Conservation (phyloP, 139 green algal species). For the Micractinium sp. region DNA sequence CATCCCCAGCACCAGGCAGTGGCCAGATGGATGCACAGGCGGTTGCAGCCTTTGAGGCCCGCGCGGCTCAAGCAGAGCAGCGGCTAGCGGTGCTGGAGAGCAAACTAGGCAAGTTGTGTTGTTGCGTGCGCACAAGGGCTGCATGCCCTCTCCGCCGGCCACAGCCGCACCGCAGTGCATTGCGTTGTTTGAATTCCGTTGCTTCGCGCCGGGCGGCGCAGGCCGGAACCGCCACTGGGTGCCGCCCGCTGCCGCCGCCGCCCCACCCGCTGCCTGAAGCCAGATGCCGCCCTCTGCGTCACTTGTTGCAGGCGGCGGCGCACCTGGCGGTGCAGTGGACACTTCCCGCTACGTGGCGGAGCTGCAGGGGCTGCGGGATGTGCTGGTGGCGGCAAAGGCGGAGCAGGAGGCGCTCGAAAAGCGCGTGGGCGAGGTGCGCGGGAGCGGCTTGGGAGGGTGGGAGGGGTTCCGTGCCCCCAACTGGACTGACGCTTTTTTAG, state of each 20-base stretch:
- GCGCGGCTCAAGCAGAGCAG: constrained; percentile 38
- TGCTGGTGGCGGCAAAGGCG: constrained; percentile 37
- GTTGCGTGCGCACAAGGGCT: neutral
- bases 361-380: constrained; percentile 22
- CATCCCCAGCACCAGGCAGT: too few relatives aligned
- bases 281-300: neutral
- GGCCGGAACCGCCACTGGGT: neutral
- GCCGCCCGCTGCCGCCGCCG: neutral
- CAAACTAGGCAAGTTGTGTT: constrained; percentile 9
- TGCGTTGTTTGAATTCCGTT: neutral
- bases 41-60: constrained; percentile 34
- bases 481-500: neutral
- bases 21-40: constrained; percentile 24
- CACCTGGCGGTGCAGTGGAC: constrained; percentile 3
- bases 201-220: too few relatives aligned
- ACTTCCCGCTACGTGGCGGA: constrained; percentile 34
- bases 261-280: neutral
- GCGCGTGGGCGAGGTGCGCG: constrained; percentile 29
- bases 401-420: constrained; percentile 38
- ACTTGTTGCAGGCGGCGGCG: neutral
- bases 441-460: neutral
- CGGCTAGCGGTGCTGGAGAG: constrained; percentile 33
- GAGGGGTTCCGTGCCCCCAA: neutral
- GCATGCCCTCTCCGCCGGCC: neutral
- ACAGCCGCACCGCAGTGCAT: neutral